These are phyloP conservation scores for Schwanniomyces yamadae DNA, from an alignment of 805 yeast genomes.

Conservation along the genomic window DNA sequence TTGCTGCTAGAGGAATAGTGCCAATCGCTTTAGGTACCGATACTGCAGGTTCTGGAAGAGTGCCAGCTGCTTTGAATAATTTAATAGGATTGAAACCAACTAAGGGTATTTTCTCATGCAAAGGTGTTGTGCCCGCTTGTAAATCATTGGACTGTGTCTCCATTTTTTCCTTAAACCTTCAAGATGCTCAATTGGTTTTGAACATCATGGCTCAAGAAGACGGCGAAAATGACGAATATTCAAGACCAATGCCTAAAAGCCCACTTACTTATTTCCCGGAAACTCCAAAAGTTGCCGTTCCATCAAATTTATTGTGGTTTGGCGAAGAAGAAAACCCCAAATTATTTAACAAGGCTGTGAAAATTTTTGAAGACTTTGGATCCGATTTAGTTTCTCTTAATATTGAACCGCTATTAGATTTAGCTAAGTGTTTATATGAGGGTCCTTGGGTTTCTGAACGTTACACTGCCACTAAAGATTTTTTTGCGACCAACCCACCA, in stretches of 20 bases:
- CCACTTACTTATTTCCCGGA: conserved; percentile 60
- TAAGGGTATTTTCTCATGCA: conserved; percentile 78
- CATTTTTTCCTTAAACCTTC: conserved; percentile 70
- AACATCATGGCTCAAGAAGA: conserved; percentile 72
- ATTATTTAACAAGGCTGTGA: conserved; percentile 62
- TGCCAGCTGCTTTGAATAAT: conserved; percentile 93
- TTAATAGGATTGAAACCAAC: conserved; percentile 92
- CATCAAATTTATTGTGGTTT: conserved; percentile 70
- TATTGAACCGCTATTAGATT: conserved; percentile 71
- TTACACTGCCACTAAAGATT: conserved; percentile 76
- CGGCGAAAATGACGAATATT: conserved; percentile 67
- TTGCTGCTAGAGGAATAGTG: conserved; percentile 85
- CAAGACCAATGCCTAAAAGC: conserved; percentile 69
- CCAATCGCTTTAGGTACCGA: conserved; percentile 93
- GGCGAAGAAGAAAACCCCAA: conserved; percentile 78
- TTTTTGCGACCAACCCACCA: conserved; percentile 70
- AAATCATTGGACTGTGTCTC: conserved; percentile 92
- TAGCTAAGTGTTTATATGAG: conserved; percentile 87
- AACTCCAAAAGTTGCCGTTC: conserved; percentile 72
- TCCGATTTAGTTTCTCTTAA: conserved; percentile 59
- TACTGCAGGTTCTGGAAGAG: conserved; percentile 98
- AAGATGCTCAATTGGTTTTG: conserved; percentile 81
- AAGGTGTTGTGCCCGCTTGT: conserved; percentile 98
- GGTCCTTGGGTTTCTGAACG: conserved; percentile 99
- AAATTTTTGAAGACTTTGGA: conserved; percentile 42